Evolutionary conservation across 2,329 filamentous ascomycete genomes (phyloP).

Genomic region (Scytalidium sp.): DNA sequence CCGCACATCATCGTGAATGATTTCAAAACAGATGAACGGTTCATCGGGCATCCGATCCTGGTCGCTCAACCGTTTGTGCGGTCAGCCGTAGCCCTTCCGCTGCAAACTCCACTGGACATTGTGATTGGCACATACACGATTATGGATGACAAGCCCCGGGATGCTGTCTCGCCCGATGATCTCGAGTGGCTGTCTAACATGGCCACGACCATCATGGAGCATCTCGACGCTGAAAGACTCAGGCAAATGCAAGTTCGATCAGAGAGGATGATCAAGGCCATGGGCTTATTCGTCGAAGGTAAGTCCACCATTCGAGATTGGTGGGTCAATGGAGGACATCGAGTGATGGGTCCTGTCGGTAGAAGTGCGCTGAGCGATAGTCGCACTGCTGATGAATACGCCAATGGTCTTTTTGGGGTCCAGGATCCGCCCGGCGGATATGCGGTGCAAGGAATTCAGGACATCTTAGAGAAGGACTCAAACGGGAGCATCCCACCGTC

Average conservation of each 20-base stretch:
- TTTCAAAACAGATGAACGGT: conserved; percentile 33
- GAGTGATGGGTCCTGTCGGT: conserved; percentile 11
- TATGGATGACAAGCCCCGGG: conserved; percentile 52
- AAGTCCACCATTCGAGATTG: conserved; percentile 34
- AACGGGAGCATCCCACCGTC: conserved; percentile 20
- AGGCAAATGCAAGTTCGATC: conserved; percentile 49
- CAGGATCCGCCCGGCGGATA: conserved; percentile 22
- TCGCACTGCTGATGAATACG: conserved; percentile 14
- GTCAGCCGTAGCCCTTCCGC: conserved; percentile 60
- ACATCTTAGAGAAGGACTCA: conserved; percentile 22
- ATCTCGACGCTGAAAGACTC: conserved; percentile 54
- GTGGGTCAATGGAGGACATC: conserved; percentile 23
- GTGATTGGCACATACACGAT: conserved; percentile 60
- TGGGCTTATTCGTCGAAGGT: conserved; percentile 53
- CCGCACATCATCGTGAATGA: conserved; percentile 33
- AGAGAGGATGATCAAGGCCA: conserved; percentile 51
- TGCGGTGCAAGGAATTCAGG: conserved; percentile 15
- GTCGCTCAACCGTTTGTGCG: conserved; percentile 29
- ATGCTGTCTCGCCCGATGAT: conserved; percentile 45
- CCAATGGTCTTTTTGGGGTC: conserved; percentile 25
- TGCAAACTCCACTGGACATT: conserved; percentile 51
- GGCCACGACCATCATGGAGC: conserved; percentile 54
- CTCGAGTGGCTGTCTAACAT: conserved; percentile 55
- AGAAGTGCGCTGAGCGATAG: conserved; percentile 9
- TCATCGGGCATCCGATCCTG: conserved; percentile 33